phyloP scores from a whole-genome alignment of 2,329 filamentous ascomycete genomes.

The Calonectria pseudoreteaudii region DNA sequence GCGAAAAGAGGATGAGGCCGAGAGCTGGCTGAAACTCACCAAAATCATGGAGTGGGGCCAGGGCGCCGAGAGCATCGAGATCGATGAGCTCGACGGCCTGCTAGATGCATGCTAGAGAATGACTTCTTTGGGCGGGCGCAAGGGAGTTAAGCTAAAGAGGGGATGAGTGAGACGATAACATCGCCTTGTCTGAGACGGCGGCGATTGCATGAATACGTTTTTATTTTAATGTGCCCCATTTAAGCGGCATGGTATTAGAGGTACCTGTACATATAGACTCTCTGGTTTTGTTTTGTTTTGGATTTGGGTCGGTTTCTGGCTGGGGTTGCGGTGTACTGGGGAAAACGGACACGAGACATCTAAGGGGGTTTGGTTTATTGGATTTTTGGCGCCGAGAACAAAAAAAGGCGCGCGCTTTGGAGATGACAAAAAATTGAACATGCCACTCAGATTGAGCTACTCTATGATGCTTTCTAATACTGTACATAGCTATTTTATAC shows the following conservation, averaged over 20 bases:
- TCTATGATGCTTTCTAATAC: constrained; percentile 33
- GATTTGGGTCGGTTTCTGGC: constrained; percentile 29
- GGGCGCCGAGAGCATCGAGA: constrained; percentile 88
- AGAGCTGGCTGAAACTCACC: constrained; percentile 55
- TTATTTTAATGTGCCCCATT: constrained; percentile 38
- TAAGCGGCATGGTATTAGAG: constrained; percentile 42
- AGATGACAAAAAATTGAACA: constrained; percentile 39
- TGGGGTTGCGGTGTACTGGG: constrained; percentile 31
- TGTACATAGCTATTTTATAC: constrained; percentile 42
- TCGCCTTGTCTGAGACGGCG: constrained; percentile 41
- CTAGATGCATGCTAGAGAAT: constrained; percentile 76
- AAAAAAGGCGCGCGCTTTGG: constrained; percentile 29
- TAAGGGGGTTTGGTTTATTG: constrained; percentile 25
- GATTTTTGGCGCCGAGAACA: constrained; percentile 29
- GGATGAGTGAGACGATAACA: constrained; percentile 38
- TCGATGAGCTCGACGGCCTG: constrained; percentile 92
- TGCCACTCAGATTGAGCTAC: constrained; percentile 42
- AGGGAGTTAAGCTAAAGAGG: constrained; percentile 28
- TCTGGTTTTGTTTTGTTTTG: constrained; percentile 24
- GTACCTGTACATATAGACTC: constrained; percentile 48
- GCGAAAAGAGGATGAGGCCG: constrained; percentile 53
- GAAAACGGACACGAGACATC: constrained; percentile 30
- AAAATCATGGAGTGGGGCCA: constrained; percentile 68
- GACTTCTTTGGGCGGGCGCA: constrained; percentile 34
- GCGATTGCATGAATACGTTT: constrained; percentile 40